Base-by-base conservation (phyloP, 2,329 filamentous ascomycete species). In the Madurella mycetomatis region DNA sequence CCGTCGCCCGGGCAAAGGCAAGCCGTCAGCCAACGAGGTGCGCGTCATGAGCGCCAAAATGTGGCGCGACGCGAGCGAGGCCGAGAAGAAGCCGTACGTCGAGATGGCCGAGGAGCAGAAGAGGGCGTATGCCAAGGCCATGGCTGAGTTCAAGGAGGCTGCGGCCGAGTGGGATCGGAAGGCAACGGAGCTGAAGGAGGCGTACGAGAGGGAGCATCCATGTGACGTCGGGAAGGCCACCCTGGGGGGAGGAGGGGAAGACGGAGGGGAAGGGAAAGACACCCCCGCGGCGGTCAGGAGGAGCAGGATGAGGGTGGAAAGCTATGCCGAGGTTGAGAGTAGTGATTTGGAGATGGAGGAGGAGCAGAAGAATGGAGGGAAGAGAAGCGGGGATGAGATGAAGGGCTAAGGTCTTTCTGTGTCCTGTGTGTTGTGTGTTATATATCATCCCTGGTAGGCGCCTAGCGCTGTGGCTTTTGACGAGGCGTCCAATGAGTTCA, bases 1-100 rank as follows among this genome's bases (percentile, higher is more conserved):
- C n/a, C 82, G 86, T 30, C 79, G 80, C 52, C 75, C 80, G 3
- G 79, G 82, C 32, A 86, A 84, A 49, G 82, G 82, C 11, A 86
- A 86, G 61, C 75, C 84, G 1, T 78, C 82, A 42, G 84, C 86
- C 7, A 95, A 90, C 64, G 90, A 95, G 65, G 88, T 97, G 53
- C 88, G 94, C 34, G 82, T 85, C 48, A 90, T 91, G 68, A 83
- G 94, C 9, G 92, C 92, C 30, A 86, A 87, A 66, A 92, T 94
- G 85, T 99, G 94, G 94, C 89, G 87, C 62, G 87, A 88, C 47
- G 84, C 88, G 0, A 72, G 78, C 1, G 77, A 83, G 5, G 87
- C 88, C 43, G 80, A 84, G 62, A 89, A 87, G 65, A 79, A 81
- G 66, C 92, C 91, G 1, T 97, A 88, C 65, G 80, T 92, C 47